phyloP scores from a whole-genome alignment of 352 stramenopile species.

The Phytophthora capsici region DNA sequence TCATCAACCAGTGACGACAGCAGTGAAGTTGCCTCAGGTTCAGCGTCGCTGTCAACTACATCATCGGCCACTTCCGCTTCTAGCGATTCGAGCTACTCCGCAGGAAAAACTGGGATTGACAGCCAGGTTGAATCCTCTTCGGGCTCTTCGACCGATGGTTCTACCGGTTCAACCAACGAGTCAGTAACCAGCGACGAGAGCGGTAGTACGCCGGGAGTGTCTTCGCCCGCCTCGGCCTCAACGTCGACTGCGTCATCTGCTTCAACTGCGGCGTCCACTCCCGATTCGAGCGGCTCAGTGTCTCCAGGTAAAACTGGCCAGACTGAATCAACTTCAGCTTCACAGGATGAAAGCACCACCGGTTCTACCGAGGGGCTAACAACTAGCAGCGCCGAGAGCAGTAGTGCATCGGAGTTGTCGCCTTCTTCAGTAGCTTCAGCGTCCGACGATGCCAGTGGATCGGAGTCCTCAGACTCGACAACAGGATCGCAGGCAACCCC shows the following conservation, averaged over 20 bases:
- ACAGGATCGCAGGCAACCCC: background rate
- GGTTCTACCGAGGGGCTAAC: background rate
- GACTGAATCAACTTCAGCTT: too few relatives aligned
- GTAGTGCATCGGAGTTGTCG: background rate
- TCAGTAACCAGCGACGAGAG: background rate
- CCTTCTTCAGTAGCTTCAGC: too few relatives aligned
- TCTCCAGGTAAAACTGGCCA: background rate
- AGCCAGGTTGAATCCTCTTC: too few relatives aligned
- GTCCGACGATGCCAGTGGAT: too few relatives aligned
- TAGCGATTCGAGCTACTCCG: background rate
- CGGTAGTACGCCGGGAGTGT: background rate
- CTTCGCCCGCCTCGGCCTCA: too few relatives aligned
- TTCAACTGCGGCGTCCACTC: too few relatives aligned
- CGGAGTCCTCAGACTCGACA: too few relatives aligned
- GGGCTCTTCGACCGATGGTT: too few relatives aligned
- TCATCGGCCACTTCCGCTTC: background rate
- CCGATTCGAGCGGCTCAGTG: background rate
- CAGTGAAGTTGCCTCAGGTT: background rate
- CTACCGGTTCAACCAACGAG: background rate
- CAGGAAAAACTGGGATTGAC: background rate
- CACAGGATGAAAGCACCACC: too few relatives aligned
- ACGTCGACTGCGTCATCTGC: background rate
- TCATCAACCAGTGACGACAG: background rate
- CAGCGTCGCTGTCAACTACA: background rate
- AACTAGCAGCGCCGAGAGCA: background rate